phyloP scores from a whole-genome alignment of 2,329 filamentous ascomycete species.

The Alternaria alternata region DNA sequence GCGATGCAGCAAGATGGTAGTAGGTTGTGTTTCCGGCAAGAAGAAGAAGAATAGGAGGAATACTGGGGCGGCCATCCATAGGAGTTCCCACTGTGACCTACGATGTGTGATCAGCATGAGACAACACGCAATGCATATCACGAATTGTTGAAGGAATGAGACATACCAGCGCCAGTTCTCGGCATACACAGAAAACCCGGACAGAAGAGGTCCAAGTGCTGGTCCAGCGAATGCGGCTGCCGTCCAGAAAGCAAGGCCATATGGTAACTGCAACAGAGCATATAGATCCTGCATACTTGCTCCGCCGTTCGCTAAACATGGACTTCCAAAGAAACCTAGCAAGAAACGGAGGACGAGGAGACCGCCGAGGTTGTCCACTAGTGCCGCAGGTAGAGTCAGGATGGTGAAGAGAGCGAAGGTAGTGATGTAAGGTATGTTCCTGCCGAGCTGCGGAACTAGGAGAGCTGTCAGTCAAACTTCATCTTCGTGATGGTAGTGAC shows the following conservation, averaged over 20 bases:
- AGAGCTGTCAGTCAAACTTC: not conserved
- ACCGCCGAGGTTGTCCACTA: constrained; percentile 69
- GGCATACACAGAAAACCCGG: constrained; percentile 76
- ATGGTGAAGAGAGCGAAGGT: constrained; percentile 75
- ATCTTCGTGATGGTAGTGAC: not conserved
- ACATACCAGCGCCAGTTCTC: constrained; percentile 75
- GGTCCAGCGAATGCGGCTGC: constrained; percentile 66
- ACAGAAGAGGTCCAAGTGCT: constrained; percentile 69
- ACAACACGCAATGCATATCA: too few species aligned
- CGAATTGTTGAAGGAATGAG: accelerated
- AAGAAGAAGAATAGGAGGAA: constrained; percentile 84
- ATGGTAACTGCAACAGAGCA: constrained; percentile 54
- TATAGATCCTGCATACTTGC: constrained; percentile 52
- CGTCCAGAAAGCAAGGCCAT: constrained; percentile 55
- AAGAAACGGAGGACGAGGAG: constrained; percentile 64
- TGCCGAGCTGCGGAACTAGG: constrained; percentile 56
- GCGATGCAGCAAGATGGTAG: constrained; percentile 75
- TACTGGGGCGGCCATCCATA: constrained; percentile 75
- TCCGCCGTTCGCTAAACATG: constrained; percentile 51
- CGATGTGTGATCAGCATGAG: not conserved
- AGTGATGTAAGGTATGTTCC: constrained; percentile 72
- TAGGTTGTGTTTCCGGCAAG: constrained; percentile 86
- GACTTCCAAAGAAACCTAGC: constrained; percentile 51
- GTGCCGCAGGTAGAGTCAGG: constrained; percentile 69
- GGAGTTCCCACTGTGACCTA: constrained; percentile 79